Evolutionary conservation across 2,329 filamentous ascomycete genomes (phyloP).

Genomic region (Alternaria longipes): DNA sequence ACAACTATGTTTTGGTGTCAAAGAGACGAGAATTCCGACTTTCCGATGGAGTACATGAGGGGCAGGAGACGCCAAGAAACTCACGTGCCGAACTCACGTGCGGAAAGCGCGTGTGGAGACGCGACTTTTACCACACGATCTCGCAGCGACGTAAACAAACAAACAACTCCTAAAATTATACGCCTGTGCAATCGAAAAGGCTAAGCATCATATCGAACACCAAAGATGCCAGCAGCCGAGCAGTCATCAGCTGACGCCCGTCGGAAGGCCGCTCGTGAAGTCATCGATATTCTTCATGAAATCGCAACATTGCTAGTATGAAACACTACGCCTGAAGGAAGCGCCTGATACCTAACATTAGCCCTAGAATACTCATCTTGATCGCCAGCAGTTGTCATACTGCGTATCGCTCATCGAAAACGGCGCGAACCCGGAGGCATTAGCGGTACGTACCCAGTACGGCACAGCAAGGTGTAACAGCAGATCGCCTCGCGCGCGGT

Average conservation of each 20-base stretch:
- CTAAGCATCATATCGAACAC: neutral
- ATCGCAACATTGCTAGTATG: conserved; percentile 88
- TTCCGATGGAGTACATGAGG: conserved; percentile 2
- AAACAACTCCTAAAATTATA: neutral
- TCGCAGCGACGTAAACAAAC: conserved; percentile 10
- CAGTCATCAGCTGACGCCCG: conserved; percentile 58
- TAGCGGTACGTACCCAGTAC: conserved; percentile 73
- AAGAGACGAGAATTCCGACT: conserved; percentile 5
- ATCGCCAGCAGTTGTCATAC: conserved; percentile 88
- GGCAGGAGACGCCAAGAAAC: conserved; percentile 4
- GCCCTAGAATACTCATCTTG: conserved; percentile 88
- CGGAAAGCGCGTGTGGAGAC: conserved; percentile 9
- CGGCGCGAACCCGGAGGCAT: conserved; percentile 92
- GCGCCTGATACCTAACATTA: conserved; percentile 1
- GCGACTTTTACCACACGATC: neutral
- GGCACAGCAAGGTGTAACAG: conserved; percentile 19
- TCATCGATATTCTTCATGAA: conserved; percentile 81
- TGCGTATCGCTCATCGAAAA: conserved; percentile 98
- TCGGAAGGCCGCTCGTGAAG: conserved; percentile 80
- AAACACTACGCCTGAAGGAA: conserved; percentile 4
- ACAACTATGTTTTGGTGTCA: conserved; percentile 2
- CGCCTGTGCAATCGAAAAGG: neutral
- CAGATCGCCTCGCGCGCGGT: conserved; percentile 23
- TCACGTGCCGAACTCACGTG: conserved; percentile 10
- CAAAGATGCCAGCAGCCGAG: conserved; percentile 31